Evolutionary conservation across 257 asterid species (phyloP), one percentile per base, ranked within the genome.

Genomic region (Pogostemon cablin): DNA sequence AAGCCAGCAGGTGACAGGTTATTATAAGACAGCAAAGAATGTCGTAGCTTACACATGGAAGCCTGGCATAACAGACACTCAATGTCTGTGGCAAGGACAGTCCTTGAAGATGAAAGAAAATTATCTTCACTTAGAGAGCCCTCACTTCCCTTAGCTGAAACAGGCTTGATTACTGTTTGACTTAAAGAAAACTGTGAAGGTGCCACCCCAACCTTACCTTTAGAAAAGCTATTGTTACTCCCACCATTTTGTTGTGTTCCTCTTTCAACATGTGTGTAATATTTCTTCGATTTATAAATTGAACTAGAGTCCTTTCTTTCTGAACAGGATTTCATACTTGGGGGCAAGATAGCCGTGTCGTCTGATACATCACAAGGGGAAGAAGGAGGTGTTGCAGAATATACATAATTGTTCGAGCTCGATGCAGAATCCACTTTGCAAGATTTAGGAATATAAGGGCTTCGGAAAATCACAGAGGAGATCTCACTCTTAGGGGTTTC

Each of bases 41-140:
- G 98, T 20, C 99, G 88, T 62, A 88, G 79, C 85, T 86, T 88
- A 75, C 99, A 91, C 98, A 95, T 91, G 84, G 88, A 89, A 79
- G 93, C 87, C 84, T 95, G 99, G 80, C 91, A 89, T 81, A 69
- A 69, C 65, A 91, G 86, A 81, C 99, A 95, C 81, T 95, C 98
- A 73, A 88, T 72, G 77, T 88, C 96, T 70, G 97, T 87, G 46
- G 99, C 96, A 72, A 91, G 91, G 73, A 84, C 85, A 72, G 89
- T 85, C 72, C 84, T 91, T 65, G 83, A 69, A 17, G 93, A 81
- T 78, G 86, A 87, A 70, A 78, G 78, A 76, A 76, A 74, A 78
- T 70, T 88, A 71, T 85, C 91, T 64, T 82, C 89, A 73, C 82
- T 80, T 74, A 62, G 78, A 38, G 84, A 80, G 74, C 80, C 88